Conservation (phyloP, 2,329 filamentous ascomycete species). For the Claviceps monticola region DNA sequence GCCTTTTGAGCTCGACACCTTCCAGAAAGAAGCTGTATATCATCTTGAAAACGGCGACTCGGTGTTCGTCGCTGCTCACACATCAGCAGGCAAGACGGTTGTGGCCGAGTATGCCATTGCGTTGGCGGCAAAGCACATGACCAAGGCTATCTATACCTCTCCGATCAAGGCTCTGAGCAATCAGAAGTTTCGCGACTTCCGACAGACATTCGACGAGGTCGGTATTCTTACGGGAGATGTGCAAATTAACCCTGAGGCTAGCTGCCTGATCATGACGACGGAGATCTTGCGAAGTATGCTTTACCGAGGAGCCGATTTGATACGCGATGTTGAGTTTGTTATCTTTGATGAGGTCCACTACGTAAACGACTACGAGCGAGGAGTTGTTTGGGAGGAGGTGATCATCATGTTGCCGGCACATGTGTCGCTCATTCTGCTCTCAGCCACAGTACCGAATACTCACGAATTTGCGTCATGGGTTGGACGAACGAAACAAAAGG, state of each 20-base stretch:
- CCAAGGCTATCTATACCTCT: slow-evolving; percentile 96
- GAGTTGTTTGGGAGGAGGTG: slow-evolving; percentile 98
- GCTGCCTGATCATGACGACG: slow-evolving; percentile 98
- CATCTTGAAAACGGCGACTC: slow-evolving; percentile 94
- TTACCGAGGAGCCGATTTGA: slow-evolving; percentile 87
- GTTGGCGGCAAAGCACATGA: slow-evolving; percentile 95
- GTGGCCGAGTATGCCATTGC: slow-evolving; percentile 97
- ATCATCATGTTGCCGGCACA: slow-evolving; percentile 99
- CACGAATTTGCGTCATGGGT: slow-evolving; percentile 98
- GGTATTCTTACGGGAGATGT: slow-evolving; percentile 96
- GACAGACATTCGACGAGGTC: slow-evolving; percentile 81
- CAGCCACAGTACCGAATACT: slow-evolving; percentile 93
- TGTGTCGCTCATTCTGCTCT: slow-evolving; percentile 86
- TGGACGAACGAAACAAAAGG: slow-evolving; percentile 91
- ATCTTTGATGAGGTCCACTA: slow-evolving; percentile 99
- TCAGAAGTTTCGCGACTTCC: slow-evolving; percentile 95
- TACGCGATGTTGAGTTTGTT: slow-evolving; percentile 94
- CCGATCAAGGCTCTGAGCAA: slow-evolving; percentile 98
- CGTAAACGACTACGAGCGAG: slow-evolving; percentile 88
- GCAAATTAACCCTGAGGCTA: slow-evolving; percentile 93
- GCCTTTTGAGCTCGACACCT: slow-evolving; percentile 94
- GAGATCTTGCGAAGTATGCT: slow-evolving; percentile 98
- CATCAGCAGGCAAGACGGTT: slow-evolving; percentile 94
- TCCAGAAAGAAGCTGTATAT: slow-evolving; percentile 97
- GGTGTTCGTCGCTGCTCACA: slow-evolving; percentile 95